Evolutionary conservation across 352 stramenopile genomes (phyloP).

Genomic region (Pythium plurisporium): DNA sequence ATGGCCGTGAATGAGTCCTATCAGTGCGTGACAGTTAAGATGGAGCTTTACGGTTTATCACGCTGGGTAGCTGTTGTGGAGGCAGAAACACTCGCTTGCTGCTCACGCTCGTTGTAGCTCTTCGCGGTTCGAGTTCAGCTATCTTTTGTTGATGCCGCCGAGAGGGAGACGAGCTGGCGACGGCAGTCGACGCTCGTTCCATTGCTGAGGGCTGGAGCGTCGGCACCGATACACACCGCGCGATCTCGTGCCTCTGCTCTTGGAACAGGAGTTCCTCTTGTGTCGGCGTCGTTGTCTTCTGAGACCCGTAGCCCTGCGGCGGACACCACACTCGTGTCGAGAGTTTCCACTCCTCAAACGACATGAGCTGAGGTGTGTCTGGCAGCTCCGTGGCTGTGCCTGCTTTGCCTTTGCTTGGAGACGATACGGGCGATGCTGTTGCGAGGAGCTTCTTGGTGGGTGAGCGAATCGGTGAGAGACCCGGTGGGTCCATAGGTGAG

Average conservation of each 20-base stretch:
- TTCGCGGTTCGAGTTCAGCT: conserved; percentile 2
- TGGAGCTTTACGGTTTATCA: background rate
- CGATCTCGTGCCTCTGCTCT: conserved; percentile 35
- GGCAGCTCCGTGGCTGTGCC: background rate
- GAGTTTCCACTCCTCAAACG: conserved; percentile 62
- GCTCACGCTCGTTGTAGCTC: conserved; percentile 14
- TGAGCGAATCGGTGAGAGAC: conserved; percentile 6
- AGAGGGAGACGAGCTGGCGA: conserved; percentile 1
- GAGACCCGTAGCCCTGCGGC: background rate
- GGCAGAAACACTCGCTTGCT: conserved; percentile 5
- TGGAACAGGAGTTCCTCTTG: conserved; percentile 21
- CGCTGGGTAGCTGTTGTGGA: conserved; percentile 4
- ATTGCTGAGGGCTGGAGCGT: conserved; percentile 51
- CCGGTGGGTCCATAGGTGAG: background rate
- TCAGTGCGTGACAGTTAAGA: too few relatives aligned
- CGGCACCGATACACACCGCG: conserved; percentile 50
- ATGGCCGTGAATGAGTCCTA: too few relatives aligned
- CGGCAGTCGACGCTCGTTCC: conserved; percentile 35
- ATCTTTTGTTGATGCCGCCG: conserved; percentile 8
- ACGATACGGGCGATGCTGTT: background rate
- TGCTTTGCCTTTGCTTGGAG: background rate
- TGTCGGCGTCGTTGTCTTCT: conserved; percentile 29
- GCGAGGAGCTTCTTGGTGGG: background rate
- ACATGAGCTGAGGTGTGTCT: conserved; percentile 20
- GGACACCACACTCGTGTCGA: conserved; percentile 49